Base-by-base conservation (phyloP, 129 eudicot species). In the Chrysanthemum makinoi region DNA sequence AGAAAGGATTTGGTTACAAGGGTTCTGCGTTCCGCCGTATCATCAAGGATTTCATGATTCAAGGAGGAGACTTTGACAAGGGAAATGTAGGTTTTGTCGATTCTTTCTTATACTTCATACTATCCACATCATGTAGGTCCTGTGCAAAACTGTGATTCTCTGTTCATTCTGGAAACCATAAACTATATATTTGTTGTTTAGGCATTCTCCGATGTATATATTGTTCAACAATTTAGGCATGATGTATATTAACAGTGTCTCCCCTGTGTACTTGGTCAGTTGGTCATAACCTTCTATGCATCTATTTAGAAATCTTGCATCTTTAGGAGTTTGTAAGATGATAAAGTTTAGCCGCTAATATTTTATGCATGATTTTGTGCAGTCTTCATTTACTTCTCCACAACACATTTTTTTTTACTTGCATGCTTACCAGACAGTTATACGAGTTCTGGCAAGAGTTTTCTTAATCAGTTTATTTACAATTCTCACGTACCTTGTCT, bases 21-120 rank as follows among this genome's bases (percentile, higher is more conserved):
- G 96, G 89, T 5, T 94, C 97, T 26, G 76, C 89, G 15, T 90
- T 94, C 72, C 97, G 90, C 71, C 97, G 97, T 84, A 97, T 94
- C 72, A 95, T 95, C 43, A 87, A 87, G 89, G 93, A 87, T 19
- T 94, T 94, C 85, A 94, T 94, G 99, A 94, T 94, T 73, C 97
- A 94, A 81, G 96, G 96, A 62, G 97, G 99, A 70, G 99, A 94
- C 61, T 94, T 90, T 26, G 97, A 90, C 62, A 90, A 94, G 71
- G 99, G 97, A 79, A 90, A 94, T 79, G 99, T 94, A 84, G 50
- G 97, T 79, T 9, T 54, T 58, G 2, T 22, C 56, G 10, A 1
- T 60, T 54, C 28, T 60, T 65, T 69, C 10, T 16, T 18, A 14
- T 46, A 20, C 16, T 48, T 39, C 17, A 6, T 50, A 16, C 8